Percentiles rank a stretch among this genome's conserved stretches.
Conservation (phyloP, 129 eudicot species). For the sunflower (Helianthus annuus) region HanXRQr2.0-SUNRISE NC_035437.2:42000058-42000557, state of each 20-base stretch:
- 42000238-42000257: slow-evolving; percentile 68
- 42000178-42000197: slow-evolving; percentile 62
- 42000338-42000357: slow-evolving; percentile 82
- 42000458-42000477: slow-evolving; percentile 71
- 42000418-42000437: slow-evolving; percentile 69
- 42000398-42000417: slow-evolving; percentile 72
- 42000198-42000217: slow-evolving; percentile 75
- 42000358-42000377: slow-evolving; percentile 70
- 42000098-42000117: slow-evolving; percentile 71
- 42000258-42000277: slow-evolving; percentile 78
- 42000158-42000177: slow-evolving; percentile 65
- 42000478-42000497: slow-evolving; percentile 93
- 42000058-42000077: not conserved
- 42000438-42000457: slow-evolving; percentile 61
- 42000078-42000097: not conserved
- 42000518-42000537: slow-evolving; percentile 70
- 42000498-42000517: slow-evolving; percentile 84
- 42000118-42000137: slow-evolving; percentile 62
- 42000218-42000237: slow-evolving; percentile 79
- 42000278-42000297: slow-evolving; percentile 71
- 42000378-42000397: slow-evolving; percentile 53
- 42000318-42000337: slow-evolving; percentile 72
- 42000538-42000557: slow-evolving; percentile 76
- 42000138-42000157: slow-evolving; percentile 73
- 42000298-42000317: slow-evolving; percentile 82